Evolutionary conservation across 495 filamentous ascomycete genomes (phyloP), one percentile per base, ranked within the genome.

Genomic region (Terfezia boudieri): DNA sequence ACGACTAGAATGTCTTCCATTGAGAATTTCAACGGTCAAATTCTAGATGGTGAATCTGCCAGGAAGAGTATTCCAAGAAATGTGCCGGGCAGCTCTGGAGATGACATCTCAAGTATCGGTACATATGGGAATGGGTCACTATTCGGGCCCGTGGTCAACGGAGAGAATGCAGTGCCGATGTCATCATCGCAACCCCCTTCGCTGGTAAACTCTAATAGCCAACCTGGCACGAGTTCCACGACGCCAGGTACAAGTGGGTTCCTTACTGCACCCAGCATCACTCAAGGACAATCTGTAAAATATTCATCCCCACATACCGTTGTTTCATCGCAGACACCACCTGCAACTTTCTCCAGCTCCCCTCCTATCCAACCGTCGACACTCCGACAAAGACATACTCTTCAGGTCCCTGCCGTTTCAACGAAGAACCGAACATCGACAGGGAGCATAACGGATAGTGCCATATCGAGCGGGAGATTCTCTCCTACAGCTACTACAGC

Each of bases 401-500:
- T 96, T 32, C 86, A 96, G 66, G 86, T 96, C 1, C 82, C 90
- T 57, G 73, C 79, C 69, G 60, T 67, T 16, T 63, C 14, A 51
- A 16, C 67, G 38, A 60, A 73, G 16, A 65, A 59, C 16, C 70
- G 75, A 16, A 74, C 67, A 17, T 74, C 74, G 9, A 71, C 71
- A 52, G 74, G 77, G 54, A 71, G 71, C 20, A 78, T 81, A 49
- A 83, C 53, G 36, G 52, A 90, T 56, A 73, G 71, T 23, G 76
- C 76, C 1, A 79, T 74, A 50, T 74, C 77, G 23, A 88, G 73
- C 56, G 90, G 86, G 51, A 78, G 86, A 53, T 84, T 90, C 61
- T 94, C 89, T n/a, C 86, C 87, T 0, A 53, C 55, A 36, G 59
- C 62, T 9, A 58, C 63, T 4, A 62, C 69, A 16, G 71, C 76